A percentile compares a stretch with the other conserved stretches of the same genome.
Conservation (phyloP, 495 filamentous ascomycete genomes). For the Tuber aestivum region DNA sequence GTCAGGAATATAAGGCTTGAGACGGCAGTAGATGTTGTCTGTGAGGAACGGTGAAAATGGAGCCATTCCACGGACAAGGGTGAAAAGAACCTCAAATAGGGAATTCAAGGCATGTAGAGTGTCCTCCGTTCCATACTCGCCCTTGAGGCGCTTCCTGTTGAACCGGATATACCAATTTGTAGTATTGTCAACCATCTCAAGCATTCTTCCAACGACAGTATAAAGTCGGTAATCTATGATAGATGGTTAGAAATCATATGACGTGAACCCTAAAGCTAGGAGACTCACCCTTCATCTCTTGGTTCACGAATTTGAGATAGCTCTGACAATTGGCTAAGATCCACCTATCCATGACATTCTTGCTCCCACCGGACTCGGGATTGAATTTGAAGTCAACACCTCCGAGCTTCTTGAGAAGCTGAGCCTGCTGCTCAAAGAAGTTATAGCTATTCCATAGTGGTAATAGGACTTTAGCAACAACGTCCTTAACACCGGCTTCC, state of each 20-base stretch:
- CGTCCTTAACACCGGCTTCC: constrained; percentile 89
- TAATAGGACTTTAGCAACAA: constrained; percentile 86
- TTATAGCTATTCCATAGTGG: constrained; percentile 97
- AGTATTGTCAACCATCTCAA: constrained; percentile 85
- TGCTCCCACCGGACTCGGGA: constrained; percentile 67
- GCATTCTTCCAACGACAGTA: constrained; percentile 84
- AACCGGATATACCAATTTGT: constrained; percentile 99
- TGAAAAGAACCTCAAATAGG: constrained; percentile 94
- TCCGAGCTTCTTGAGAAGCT: constrained; percentile 82
- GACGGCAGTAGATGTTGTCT: constrained; percentile 82
- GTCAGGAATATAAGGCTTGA: constrained; percentile 73
- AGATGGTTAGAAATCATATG: constrained; percentile 9
- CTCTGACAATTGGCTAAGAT: constrained; percentile 90
- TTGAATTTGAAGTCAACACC: constrained; percentile 74
- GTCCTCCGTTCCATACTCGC: constrained; percentile 80
- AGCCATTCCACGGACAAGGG: constrained; percentile 74
- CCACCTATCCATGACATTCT: constrained; percentile 96
- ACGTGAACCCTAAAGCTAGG: not conserved
- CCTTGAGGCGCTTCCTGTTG: constrained; percentile 92
- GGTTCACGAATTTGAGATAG: constrained; percentile 83
- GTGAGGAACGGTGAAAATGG: constrained; percentile 95
- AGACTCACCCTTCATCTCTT: constrained; percentile 76
- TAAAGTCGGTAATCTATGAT: constrained; percentile 69
- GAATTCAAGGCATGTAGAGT: constrained; percentile 89
- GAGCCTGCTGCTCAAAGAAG: constrained; percentile 95